Evolutionary conservation across 352 stramenopile species (phyloP), one percentile per base, ranked within the genome.

Genomic region (Globisporangium ultimum): DNA sequence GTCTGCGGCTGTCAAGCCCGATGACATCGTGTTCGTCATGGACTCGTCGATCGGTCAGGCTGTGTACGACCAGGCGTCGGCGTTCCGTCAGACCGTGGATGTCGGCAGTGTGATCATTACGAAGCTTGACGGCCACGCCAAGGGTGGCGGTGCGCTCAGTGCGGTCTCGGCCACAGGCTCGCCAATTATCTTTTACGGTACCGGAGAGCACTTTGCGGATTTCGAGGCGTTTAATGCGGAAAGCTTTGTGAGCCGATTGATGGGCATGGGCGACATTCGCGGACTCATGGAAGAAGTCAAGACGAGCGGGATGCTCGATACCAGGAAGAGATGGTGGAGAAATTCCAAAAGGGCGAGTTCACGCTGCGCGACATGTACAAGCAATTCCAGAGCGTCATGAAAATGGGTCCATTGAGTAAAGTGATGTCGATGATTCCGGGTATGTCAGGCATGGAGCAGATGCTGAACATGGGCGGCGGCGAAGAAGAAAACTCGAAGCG

Each of bases 21-120:
- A 99, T 62, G 97, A 99, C 63, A 93, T 98, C 1, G 90, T 99
- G 40, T 99, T 99, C 65, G 97, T 99, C 40, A 99, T 99, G 93
- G 97, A 99, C 84, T 98, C 96, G 22, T 99, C 96, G 8, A 98
- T 99, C 76, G 97, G 97, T 36, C 97, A 99, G 78, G 96, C 97
- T 0, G 96, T 99, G 22, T 93, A 96, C 63, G 96, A 99, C 74
- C 97, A 99, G 74, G 96, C 97, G 7, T 85, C 79, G 46, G 96
- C 95, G 3, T 99, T 99, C 80, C 93, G 97, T 42, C 72, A 94
- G 53, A 96, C 95, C 13, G 96, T 99, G 11, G 86, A 97, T 69
- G 97, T 99, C 12, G 97, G 97, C 2, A 97, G 88, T 64, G 97
- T 99, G 14, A 98, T 99, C 61, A 98, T 99, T 63, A 99, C 97